Base-by-base conservation (phyloP, 2,329 filamentous ascomycete species). In the Colletotrichum sp. region DNA sequence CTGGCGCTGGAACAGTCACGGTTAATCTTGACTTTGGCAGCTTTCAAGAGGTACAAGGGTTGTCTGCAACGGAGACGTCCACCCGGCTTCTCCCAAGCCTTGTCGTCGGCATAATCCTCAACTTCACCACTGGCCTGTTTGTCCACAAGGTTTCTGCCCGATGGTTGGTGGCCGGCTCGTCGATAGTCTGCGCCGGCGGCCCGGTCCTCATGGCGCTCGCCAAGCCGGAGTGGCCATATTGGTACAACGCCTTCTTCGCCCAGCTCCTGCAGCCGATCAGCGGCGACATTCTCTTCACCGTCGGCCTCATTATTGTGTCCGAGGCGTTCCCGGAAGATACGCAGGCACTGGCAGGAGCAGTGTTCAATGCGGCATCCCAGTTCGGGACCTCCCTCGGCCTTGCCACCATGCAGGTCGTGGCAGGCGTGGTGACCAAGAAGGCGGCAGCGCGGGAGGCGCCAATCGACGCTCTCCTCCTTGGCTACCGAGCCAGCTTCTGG, bases 301-400 rank as follows among this genome's bases (percentile, higher is more conserved):
- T 93, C 4, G 89, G 87, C 1, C 83, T 89, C 26, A 85, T 93
- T 24, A 82, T 92, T 5, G 87, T 92, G 9, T 87, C 87, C 0
- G 88, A 90, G 16, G 87, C 85, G 4, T 93, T 92, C 76, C 88
- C 90, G 0, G 84, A 87, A n/a, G 83, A 90, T 10, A 91, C 87
- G 1, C 91, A 93, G 73, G 89, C 89, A 0, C 83, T 93, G 1
- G 91, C 90, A 0, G 92, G 91, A 0, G 91, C 90, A 0, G 91
- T 93, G 0, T 93, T 93, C 81, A 92, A 91, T 76, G 92, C 90
- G 0, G 84, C 89, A 1, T 83, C 87, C 0, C 90, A 93, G 77
- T 88, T 93, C 71, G 91, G 91, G 0, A 88, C 82, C n/a, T 85
- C 87, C 0, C 81, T 91, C 21, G 89, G 88, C 2, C 75, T 90